A percentile compares a stretch with the other conserved stretches of the same genome.
Evolutionary conservation across 2,329 filamentous ascomycete species (phyloP).

Genomic region (Exophiala spinifera): DNA sequence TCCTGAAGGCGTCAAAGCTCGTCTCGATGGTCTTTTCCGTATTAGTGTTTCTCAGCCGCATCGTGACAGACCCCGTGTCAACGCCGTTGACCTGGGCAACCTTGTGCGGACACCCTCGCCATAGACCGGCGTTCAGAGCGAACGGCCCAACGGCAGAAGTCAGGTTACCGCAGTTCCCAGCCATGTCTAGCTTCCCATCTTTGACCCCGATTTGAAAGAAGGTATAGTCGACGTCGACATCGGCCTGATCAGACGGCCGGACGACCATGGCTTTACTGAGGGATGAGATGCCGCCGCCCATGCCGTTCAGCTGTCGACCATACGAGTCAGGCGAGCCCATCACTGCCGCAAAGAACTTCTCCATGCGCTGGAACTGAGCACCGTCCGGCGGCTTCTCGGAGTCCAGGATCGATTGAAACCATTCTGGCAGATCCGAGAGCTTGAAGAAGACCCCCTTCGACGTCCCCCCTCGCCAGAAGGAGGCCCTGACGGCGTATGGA

Average conservation of each 20-base stretch:
- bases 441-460: slow-evolving; percentile 64
- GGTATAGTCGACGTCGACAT: slow-evolving; percentile 65
- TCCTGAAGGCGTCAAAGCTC: slow-evolving; percentile 49
- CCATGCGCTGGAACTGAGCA: slow-evolving; percentile 8
- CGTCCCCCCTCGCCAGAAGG: slow-evolving; percentile 68
- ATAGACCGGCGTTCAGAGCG: slow-evolving; percentile 36
- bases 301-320: slow-evolving; percentile 68
- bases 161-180: slow-evolving; percentile 76
- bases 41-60: slow-evolving; percentile 69
- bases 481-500: slow-evolving; percentile 36
- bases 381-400: neutral
- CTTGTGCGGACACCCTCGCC: neutral
- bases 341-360: slow-evolving; percentile 17
- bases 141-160: slow-evolving; percentile 64
- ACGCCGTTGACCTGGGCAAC: neutral
- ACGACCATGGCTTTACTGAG: slow-evolving; percentile 63
- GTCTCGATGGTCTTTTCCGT: slow-evolving; percentile 62
- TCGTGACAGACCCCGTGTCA: slow-evolving; percentile 38
- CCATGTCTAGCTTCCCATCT: slow-evolving; percentile 59
- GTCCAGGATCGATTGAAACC: slow-evolving; percentile 10
- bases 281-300: slow-evolving; percentile 67
- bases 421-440: slow-evolving; percentile 49
- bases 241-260: slow-evolving; percentile 46
- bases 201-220: slow-evolving; percentile 68
- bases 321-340: slow-evolving; percentile 27